Base-by-base conservation (phyloP, 1,284 basidiomycete species). In the Rhodofomes roseus region DNA sequence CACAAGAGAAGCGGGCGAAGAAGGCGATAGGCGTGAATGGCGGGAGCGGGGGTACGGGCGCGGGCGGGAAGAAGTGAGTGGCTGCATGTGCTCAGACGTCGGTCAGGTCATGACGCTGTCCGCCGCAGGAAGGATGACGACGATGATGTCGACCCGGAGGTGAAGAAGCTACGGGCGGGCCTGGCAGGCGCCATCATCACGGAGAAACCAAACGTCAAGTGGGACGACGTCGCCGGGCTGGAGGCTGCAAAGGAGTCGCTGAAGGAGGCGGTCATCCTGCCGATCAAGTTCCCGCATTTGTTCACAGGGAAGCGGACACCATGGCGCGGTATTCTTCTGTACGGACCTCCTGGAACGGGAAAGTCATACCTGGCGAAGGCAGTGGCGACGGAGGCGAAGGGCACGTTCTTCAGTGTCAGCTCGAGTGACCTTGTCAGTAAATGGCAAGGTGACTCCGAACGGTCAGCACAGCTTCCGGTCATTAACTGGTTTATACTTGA, bases 401-500 rank as follows among this genome's bases (percentile, higher is more conserved):
- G 94, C 72, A 98, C 96, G 18, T 99, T 99, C 82, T 99, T 97
- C 79, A 95, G 92, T 66, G 95, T 99, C 62, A 95, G 92, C 68
- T 95, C 92, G 54, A 92, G 89, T 74, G 97, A 99, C 72, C 80
- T 99, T 56, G 97, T 99, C 59, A 96, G 93, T 75, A 99, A 99
- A 76, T 99, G 96, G 96, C 97, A 98, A 81, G 96, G 96, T 65
- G 96, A 99, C 76, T 96, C 93, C 22, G 96, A 99, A 77, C 81
- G 93, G 94, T 93, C 63, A 71, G 86, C 75, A 18, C 20, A 25
- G 7, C 43, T 46, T 60, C 54, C 51, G 20, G 56, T 53, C 25
- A 12, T 54, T 1, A 34, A 43, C 37, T 48, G 18, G 23, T 5
- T 22, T 16, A 51, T 34, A 16, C 41, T 41, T 50, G 57, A 23